A percentile compares a stretch with the other conserved stretches of the same genome.
phyloP scores from a whole-genome alignment of 345 rosid genomes.

The Melaleuca alternifolia region DNA sequence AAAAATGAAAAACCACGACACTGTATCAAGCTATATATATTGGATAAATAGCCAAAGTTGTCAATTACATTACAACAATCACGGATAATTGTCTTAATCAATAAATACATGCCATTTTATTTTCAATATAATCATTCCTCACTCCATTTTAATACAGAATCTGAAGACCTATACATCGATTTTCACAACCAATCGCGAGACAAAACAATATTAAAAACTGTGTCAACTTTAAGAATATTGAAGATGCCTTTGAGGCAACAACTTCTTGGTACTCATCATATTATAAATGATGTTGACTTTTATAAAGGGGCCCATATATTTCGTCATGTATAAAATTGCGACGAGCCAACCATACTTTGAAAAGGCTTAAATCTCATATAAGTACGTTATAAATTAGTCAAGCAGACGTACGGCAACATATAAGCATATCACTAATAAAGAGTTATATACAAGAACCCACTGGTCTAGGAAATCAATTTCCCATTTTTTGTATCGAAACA shows the following conservation, averaged over 20 bases:
- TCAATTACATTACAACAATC: background rate
- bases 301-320: too few relatives aligned
- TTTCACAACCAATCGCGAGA: background rate
- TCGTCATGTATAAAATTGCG: too few relatives aligned
- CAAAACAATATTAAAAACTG: background rate
- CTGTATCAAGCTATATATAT: background rate
- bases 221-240: background rate
- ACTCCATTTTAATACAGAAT: background rate
- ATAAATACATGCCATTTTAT: background rate
- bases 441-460: too few relatives aligned
- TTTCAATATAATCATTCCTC: background rate
- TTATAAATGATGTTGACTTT: too few relatives aligned
- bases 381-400: too few relatives aligned
- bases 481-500: background rate
- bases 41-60: background rate
- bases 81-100: background rate
- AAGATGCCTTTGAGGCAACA: too few relatives aligned
- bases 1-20: background rate
- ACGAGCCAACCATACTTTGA: too few relatives aligned
- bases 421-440: too few relatives aligned
- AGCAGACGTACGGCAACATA: too few relatives aligned
- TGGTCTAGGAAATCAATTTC: background rate
- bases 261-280: too few relatives aligned
- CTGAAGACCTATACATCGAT: background rate
- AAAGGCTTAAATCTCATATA: too few relatives aligned